These are phyloP conservation scores for Ogataea hybrid DNA, from an alignment of 1,139 yeast species.

Conservation along the genomic window DNA sequence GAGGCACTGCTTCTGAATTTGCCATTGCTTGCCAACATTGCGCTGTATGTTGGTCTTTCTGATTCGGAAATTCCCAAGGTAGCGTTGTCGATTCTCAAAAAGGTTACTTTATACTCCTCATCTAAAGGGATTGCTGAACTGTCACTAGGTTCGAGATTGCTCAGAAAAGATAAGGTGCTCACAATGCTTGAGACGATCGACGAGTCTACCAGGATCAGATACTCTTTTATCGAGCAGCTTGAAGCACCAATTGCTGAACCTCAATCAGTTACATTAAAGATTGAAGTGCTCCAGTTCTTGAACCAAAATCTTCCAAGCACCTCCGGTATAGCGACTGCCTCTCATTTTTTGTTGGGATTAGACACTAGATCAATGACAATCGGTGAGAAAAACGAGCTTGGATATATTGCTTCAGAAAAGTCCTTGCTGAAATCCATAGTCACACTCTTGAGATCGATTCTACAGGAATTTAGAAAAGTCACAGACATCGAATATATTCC, in stretches of 20 bases:
- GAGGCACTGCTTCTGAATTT: slow-evolving; percentile 71
- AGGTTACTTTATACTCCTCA: slow-evolving; percentile 42
- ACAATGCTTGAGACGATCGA: slow-evolving; percentile 72
- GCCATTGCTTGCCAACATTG: slow-evolving; percentile 66
- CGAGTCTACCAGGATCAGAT: slow-evolving; percentile 67
- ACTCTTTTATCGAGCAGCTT: slow-evolving; percentile 70
- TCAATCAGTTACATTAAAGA: slow-evolving; percentile 47
- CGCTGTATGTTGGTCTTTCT: slow-evolving; percentile 63
- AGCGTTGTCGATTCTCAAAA: slow-evolving; percentile 50
- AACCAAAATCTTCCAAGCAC: slow-evolving; percentile 41
- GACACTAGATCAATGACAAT: slow-evolving; percentile 32
- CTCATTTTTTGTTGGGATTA: slow-evolving; percentile 81
- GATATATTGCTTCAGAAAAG: slow-evolving; percentile 49
- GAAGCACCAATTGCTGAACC: slow-evolving; percentile 42
- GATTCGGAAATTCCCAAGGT: slow-evolving; percentile 48
- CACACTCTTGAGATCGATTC: slow-evolving; percentile 45
- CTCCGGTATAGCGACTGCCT: slow-evolving; percentile 46
- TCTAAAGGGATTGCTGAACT: slow-evolving; percentile 36
- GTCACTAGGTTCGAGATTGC: slow-evolving; percentile 38
- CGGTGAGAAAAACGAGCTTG: slow-evolving; percentile 24
- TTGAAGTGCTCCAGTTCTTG: slow-evolving; percentile 58
- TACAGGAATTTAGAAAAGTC: slow-evolving; percentile 26
- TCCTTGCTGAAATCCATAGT: slow-evolving; percentile 59
- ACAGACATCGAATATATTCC: slow-evolving; percentile 50
- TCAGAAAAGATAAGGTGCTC: slow-evolving; percentile 62